Evolutionary conservation across 805 yeast genomes (phyloP).

Genomic region (Candida taoyuanica): DNA sequence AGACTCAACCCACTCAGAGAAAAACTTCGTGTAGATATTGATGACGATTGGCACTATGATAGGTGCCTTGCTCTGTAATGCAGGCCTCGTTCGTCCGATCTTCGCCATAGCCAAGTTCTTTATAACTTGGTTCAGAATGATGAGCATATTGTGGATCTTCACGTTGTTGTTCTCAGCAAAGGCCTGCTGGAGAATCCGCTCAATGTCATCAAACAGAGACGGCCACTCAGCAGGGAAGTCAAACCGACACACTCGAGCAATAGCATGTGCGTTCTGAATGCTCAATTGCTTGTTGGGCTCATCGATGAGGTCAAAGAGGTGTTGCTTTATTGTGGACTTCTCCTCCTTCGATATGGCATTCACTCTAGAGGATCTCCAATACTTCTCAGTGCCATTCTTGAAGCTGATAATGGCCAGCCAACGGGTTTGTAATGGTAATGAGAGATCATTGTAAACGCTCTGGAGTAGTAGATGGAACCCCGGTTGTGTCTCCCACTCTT

Average conservation of each 20-base stretch:
- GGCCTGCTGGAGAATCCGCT: constrained; percentile 39
- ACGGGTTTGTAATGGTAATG: constrained; percentile 59
- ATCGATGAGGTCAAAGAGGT: constrained; percentile 54
- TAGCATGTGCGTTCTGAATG: constrained; percentile 80
- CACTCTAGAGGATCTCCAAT: constrained; percentile 72
- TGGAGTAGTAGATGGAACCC: constrained; percentile 59
- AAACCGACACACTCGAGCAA: constrained; percentile 69
- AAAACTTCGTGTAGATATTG: constrained; percentile 53
- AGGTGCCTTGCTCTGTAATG: constrained; percentile 70
- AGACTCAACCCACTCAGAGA: constrained; percentile 56
- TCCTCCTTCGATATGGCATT: constrained; percentile 60
- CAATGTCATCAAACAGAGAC: constrained; percentile 60
- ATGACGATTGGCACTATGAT: constrained; percentile 55
- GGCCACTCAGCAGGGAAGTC: constrained; percentile 94
- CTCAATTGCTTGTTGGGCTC: constrained; percentile 73
- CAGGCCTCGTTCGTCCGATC: constrained; percentile 77
- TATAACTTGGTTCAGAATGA: constrained; percentile 71
- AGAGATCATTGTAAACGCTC: constrained; percentile 55
- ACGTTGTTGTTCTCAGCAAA: constrained; percentile 42
- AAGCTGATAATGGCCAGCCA: constrained; percentile 87
- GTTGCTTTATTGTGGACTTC: constrained; percentile 54
- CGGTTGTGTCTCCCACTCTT: constrained; percentile 60
- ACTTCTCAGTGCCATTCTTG: constrained; percentile 80
- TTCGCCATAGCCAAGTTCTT: constrained; percentile 71
- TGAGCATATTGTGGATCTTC: constrained; percentile 55